A percentile compares a stretch with the other conserved stretches of the same genome.
Conservation (phyloP, 768 basidiomycete genomes). For the Cystofilobasidium bisporidii region DNA sequence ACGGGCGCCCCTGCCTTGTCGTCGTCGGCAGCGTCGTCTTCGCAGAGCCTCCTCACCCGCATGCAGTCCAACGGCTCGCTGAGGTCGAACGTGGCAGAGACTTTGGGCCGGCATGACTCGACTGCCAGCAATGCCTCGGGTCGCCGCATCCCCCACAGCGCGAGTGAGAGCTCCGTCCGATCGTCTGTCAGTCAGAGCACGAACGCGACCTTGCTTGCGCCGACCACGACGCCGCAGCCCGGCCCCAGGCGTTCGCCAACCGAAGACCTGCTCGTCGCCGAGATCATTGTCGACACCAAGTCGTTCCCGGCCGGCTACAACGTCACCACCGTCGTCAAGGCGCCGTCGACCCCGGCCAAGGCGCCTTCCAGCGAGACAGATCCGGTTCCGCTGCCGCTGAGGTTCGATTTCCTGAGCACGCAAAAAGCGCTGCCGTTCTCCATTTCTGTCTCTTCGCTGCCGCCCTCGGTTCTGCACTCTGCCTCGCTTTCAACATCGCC, state of each 20-base stretch:
- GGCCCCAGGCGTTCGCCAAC: constrained; percentile 40
- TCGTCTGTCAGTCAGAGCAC: constrained; percentile 21
- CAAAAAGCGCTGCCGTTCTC: constrained; percentile 34
- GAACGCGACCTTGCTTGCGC: constrained; percentile 13
- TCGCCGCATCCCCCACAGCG: constrained; percentile 8
- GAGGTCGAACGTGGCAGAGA: background rate
- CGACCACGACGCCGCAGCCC: constrained; percentile 40
- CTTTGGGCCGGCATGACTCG: background rate
- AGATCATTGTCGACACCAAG: constrained; percentile 71
- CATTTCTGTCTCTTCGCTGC: constrained; percentile 61
- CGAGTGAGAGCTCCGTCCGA: constrained; percentile 4
- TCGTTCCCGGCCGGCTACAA: constrained; percentile 68
- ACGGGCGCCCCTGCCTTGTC: too few relatives aligned
- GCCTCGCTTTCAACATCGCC: constrained; percentile 52
- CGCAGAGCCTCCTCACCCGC: background rate
- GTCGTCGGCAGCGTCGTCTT: too few relatives aligned
- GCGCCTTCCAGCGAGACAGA: constrained; percentile 32
- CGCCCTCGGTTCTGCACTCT: constrained; percentile 58
- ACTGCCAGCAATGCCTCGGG: background rate
- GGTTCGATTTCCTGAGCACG: background rate
- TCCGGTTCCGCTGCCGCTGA: constrained; percentile 47
- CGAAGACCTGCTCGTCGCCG: constrained; percentile 61
- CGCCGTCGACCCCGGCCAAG: constrained; percentile 41
- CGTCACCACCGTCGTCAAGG: constrained; percentile 42
- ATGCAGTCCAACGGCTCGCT: constrained; percentile 11